A percentile compares a stretch with the other conserved stretches of the same genome.
These are phyloP conservation scores for Torulaspora delbrueckii DNA, from an alignment of 805 yeast genomes.

Conservation along the genomic window DNA sequence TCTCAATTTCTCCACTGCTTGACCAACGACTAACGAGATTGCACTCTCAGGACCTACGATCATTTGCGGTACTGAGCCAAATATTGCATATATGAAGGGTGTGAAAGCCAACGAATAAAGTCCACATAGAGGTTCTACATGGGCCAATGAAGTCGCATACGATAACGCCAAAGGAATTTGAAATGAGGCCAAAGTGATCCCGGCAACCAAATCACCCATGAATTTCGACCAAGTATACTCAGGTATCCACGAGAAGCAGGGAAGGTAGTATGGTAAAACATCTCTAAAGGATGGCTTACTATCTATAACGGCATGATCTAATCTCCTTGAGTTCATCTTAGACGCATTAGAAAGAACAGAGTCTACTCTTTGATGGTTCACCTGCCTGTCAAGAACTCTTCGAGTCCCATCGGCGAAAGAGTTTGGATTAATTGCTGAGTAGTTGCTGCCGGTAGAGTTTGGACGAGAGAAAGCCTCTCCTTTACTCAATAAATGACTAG, in stretches of 20 bases:
- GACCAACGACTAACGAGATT: constrained; percentile 76
- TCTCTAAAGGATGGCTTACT: constrained; percentile 18
- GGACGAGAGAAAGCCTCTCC: constrained; percentile 2
- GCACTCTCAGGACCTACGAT: constrained; percentile 93
- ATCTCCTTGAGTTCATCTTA: constrained; percentile 7
- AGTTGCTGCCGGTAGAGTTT: constrained; percentile 2
- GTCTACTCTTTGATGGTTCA: not conserved
- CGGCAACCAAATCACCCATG: constrained; percentile 70
- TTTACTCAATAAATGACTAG: constrained; percentile 2
- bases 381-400: not conserved
- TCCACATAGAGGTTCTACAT: constrained; percentile 77
- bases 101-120: constrained; percentile 70
- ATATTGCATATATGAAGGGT: constrained; percentile 67
- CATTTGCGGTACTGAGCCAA: constrained; percentile 86
- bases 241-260: constrained; percentile 64
- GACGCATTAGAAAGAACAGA: constrained; percentile 1
- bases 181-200: constrained; percentile 81
- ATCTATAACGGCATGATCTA: constrained; percentile 6
- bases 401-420: not conserved
- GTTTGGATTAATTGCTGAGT: constrained; percentile 3
- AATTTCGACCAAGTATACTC: constrained; percentile 41
- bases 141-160: constrained; percentile 78
- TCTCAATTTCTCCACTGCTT: constrained; percentile 56
- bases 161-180: constrained; percentile 77
- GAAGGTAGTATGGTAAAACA: constrained; percentile 56